Base-by-base conservation (phyloP, 345 rosid genomes). In the Salix suchowensis region DNA sequence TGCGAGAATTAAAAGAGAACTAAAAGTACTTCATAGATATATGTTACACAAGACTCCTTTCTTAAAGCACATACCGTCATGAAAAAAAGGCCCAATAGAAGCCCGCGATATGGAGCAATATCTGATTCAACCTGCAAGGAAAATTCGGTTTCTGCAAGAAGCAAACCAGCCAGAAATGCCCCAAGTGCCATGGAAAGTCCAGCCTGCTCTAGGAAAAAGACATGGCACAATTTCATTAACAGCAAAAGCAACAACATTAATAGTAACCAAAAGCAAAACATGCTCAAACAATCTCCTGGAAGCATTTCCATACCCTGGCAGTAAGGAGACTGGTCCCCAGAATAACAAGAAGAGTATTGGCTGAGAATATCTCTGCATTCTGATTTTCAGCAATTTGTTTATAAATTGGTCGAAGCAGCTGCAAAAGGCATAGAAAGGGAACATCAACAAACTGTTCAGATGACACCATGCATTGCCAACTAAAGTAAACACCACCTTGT, bases 121-220 rank as follows among this genome's bases (percentile, higher is more conserved):
- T 96, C 99, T 21, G 99, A 93, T 86, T 96, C 99, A 82, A 96
- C 99, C 90, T 96, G 99, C 74, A 96, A 91, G 52, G 99, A 93
- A 86, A 93, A 96, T 85, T 96, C 99, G 79, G 99, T 96, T 87
- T 96, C 99, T 77, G 99, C 99, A 83, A 93, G 99, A 54, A 96
- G 96, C 83, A 96, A 86, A 82, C 99, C 99, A 77, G 99, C 99
- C 84, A 96, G 85, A 87, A 96, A 96, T 48, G 99, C 99, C 79
- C 98, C 99, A 76, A 96, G 77, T 40, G 99, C 98, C 99, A 96
- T 96, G 82, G 99, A 96, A 82, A 96, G 97, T 78, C 99, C 99
- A 81, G 99, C 99, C 99, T 96, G 88, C 74, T 82, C 76, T 54
- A 81, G 74, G 68, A 79, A 71, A 71, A 60, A 55, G 74, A 82